These are phyloP conservation scores for Verticillium zaregamsianum DNA, from an alignment of 2,329 filamentous ascomycete genomes.

Conservation along the genomic window DNA sequence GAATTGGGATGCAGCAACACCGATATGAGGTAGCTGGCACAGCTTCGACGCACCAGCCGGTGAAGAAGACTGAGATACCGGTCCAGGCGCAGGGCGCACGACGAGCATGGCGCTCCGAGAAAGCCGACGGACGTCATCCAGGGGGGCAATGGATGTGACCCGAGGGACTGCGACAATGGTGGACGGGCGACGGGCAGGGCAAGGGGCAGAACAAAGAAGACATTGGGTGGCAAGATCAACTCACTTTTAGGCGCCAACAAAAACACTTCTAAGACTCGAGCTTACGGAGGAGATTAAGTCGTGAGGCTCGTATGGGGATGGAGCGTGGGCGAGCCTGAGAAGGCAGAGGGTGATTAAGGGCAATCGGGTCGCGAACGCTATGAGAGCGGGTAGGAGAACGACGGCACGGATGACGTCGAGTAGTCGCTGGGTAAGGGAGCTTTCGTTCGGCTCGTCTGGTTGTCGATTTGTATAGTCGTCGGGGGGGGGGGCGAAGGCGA, in stretches of 20 bases:
- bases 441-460: background rate
- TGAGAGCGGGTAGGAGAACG: background rate
- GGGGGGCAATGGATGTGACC: background rate
- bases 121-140: background rate
- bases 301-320: conserved; percentile 17
- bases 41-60: background rate
- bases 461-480: background rate
- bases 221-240: conserved; percentile 19
- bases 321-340: conserved; percentile 1
- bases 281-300: conserved; percentile 24
- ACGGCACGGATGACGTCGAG: background rate
- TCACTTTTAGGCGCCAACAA: conserved; percentile 53
- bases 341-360: conserved; percentile 7
- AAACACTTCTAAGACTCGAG: conserved; percentile 16
- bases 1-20: background rate
- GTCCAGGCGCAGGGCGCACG: background rate
- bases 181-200: conserved; percentile 1
- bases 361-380: background rate
- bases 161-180: conserved; percentile 3
- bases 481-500: background rate
- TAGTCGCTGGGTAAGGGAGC: background rate
- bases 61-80: background rate
- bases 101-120: background rate
- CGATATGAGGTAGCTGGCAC: background rate
- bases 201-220: background rate